Base-by-base conservation (phyloP, 345 rosid species). In the Citrus trifoliata region DNA sequence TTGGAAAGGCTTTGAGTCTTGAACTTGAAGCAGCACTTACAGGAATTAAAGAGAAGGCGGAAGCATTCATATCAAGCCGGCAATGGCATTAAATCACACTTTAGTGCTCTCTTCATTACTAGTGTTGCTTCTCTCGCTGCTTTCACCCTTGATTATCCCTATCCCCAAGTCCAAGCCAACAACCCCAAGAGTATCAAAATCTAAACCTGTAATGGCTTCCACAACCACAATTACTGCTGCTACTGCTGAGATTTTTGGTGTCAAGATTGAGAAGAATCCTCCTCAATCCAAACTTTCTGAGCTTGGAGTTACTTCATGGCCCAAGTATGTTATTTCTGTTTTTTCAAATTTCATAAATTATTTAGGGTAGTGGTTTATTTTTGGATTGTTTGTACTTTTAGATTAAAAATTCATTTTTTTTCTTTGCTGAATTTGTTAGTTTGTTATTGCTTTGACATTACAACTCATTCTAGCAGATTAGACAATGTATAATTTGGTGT, bases 181-280 rank as follows among this genome's bases (percentile, higher is more conserved):
- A 19, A 12, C 28, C 67, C 3, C 73, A 42, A 59, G 59, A 42
- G 24, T 19, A 28, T 51, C 74, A 56, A 53, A 71, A 35, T 12
- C 22, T 7, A 66, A 71, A 6, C 62, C 40, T 71, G 69, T 19
- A 71, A 71, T 30, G 27, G 16, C 40, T 21, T 62, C 66, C 28
- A 55, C 32, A 1, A 25, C 51, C 51, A 46, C 51, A 13, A 19
- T n/a, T 53, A 6, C 58, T 53, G 22, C 60, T 12, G 6, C 73
- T 35, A 70, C 78, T 42, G 71, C 82, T 59, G 83, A 83, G 78
- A 81, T 72, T 12, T 77, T 66, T 42, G 90, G 90, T 19, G 87
- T 87, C 13, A 82, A 83, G 84, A 82, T 87, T 73, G 81, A 85
- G 33, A 80, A 72, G 76, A 83, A 78, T 46, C 90, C 87, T 73